Percentiles rank a stretch among this genome's conserved stretches.
Evolutionary conservation across 1,139 yeast species (phyloP).

Genomic region (Nakaseomyces bracarensis): DNA sequence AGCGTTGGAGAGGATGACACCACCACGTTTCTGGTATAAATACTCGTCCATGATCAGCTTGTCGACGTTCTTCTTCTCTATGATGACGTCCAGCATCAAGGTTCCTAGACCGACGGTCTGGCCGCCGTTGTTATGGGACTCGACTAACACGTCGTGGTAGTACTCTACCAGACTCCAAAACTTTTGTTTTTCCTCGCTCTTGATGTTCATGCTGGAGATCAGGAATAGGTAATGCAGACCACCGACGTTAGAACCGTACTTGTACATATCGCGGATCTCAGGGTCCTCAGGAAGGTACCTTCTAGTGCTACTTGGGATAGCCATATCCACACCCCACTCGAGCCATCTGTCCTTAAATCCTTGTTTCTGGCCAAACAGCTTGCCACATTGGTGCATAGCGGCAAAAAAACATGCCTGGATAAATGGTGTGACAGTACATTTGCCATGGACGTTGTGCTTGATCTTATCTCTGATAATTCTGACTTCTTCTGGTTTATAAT

Average conservation of each 20-base stretch:
- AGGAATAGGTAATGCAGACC: slow-evolving; percentile 21
- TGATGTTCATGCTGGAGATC: slow-evolving; percentile 19
- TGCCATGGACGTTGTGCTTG: slow-evolving; percentile 12
- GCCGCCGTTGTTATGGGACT: slow-evolving; percentile 15
- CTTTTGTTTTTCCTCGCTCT: slow-evolving; percentile 11
- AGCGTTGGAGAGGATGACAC: slow-evolving; percentile 23
- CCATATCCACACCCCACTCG: slow-evolving; percentile 21
- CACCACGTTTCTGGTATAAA: slow-evolving; percentile 18
- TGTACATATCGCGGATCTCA: slow-evolving; percentile 14
- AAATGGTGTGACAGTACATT: slow-evolving; percentile 25
- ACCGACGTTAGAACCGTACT: slow-evolving; percentile 25
- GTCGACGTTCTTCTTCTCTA: slow-evolving; percentile 19
- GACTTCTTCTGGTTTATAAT: slow-evolving; percentile 13
- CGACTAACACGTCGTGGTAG: slow-evolving; percentile 14
- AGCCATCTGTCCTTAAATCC: slow-evolving; percentile 15
- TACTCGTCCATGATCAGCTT: slow-evolving; percentile 16
- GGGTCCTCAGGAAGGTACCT: slow-evolving; percentile 15
- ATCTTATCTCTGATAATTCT: slow-evolving; percentile 11
- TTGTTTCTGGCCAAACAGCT: slow-evolving; percentile 14
- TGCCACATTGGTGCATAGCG: slow-evolving; percentile 9
- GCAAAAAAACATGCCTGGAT: slow-evolving; percentile 23
- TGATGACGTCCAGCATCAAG: slow-evolving; percentile 19
- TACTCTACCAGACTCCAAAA: slow-evolving; percentile 21
- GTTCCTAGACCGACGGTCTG: slow-evolving; percentile 20
- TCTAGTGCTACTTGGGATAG: slow-evolving; percentile 21